Conservation (phyloP, 441 rosid species). For the Melastoma candidum region DNA sequence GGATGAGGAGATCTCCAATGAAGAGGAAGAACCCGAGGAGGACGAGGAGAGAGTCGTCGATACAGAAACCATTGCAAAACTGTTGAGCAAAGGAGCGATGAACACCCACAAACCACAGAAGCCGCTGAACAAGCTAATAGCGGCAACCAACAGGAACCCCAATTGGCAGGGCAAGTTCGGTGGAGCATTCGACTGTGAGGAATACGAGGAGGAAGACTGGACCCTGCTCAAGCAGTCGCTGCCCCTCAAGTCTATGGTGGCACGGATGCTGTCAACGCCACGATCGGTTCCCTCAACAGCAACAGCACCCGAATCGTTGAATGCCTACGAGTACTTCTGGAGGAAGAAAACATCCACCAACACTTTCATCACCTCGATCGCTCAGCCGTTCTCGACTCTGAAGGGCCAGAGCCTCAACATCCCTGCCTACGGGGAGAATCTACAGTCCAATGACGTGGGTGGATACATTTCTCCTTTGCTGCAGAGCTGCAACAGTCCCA, state of each 20-base stretch:
- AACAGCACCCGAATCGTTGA: background rate
- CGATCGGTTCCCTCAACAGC: background rate
- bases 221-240: background rate
- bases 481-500: conserved; percentile 13
- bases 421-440: background rate
- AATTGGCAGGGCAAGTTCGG: conserved; percentile 8
- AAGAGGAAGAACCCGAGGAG: background rate
- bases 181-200: background rate
- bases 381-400: too few relatives aligned
- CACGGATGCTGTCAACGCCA: background rate
- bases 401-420: conserved; percentile 6
- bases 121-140: conserved; percentile 11
- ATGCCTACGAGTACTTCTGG: conserved; percentile 12
- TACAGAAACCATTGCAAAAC: background rate
- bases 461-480: background rate
- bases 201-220: conserved; percentile 1
- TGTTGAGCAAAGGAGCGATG: conserved; percentile 1
- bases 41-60: too few relatives aligned
- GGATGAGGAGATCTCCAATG: background rate
- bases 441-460: background rate
- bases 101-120: conserved; percentile 7
- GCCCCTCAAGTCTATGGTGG: too few relatives aligned
- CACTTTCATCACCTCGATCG: background rate
- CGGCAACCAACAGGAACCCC: conserved; percentile 7
- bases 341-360: background rate